These are phyloP conservation scores for Arachis stenosperma DNA, from an alignment of 306 rosid genomes.

Conservation along the genomic window DNA sequence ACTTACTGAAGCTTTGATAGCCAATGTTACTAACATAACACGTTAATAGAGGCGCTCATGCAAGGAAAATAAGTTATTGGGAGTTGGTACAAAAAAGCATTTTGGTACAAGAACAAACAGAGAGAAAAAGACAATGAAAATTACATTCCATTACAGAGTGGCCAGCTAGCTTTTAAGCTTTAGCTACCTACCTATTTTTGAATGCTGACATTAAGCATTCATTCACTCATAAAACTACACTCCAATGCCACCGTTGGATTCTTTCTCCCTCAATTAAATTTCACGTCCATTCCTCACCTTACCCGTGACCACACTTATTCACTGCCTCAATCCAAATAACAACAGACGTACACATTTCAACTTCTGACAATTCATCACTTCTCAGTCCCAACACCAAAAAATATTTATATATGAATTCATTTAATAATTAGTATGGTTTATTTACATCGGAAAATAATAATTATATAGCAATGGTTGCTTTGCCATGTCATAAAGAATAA, in stretches of 20 bases:
- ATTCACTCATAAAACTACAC: not conserved
- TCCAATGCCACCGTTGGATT: constrained; percentile 3
- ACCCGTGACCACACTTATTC: constrained; percentile 40
- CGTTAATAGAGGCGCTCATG: no score
- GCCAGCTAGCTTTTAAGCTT: no score
- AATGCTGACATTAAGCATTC: not conserved
- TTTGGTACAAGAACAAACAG: no score
- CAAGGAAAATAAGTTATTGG: not conserved
- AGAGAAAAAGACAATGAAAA: not conserved
- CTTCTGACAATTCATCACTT: constrained; percentile 42
- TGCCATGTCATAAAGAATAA: constrained; percentile 21
- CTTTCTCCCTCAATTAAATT: not conserved
- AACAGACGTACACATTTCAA: not conserved
- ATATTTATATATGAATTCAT: not conserved
- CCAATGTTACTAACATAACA: no score
- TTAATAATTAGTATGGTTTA: not conserved
- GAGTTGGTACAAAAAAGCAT: not conserved
- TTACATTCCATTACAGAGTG: not conserved
- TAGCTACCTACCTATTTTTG: not conserved
- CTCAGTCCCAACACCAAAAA: not conserved
- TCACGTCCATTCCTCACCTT: constrained; percentile 14
- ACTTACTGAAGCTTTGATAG: no score
- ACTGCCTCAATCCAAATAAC: constrained; percentile 30
- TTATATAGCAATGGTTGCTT: not conserved
- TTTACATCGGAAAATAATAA: constrained; percentile 25